phyloP scores from a whole-genome alignment of 352 stramenopile genomes.

The Globisporangium heterothallicum region DNA sequence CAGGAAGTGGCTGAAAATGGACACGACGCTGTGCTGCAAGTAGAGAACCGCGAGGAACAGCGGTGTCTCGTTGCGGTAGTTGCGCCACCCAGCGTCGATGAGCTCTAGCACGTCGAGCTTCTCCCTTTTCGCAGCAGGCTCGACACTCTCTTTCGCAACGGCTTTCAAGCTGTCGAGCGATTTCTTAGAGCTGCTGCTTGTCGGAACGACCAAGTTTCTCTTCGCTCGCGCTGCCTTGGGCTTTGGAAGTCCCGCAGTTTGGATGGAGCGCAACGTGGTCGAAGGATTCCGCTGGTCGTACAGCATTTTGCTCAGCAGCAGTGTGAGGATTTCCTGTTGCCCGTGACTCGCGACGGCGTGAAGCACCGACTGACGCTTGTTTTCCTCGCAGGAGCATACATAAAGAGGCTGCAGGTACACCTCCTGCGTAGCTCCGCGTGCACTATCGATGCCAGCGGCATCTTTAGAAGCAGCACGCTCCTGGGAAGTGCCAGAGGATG shows the following conservation, averaged over 20 bases:
- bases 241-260: not conserved
- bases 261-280: not conserved
- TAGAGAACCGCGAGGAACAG: conserved; percentile 59
- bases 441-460: not conserved
- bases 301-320: conserved; percentile 47
- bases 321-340: conserved; percentile 39
- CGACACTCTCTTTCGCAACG: not conserved
- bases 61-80: conserved; percentile 59
- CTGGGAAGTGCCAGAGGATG: not conserved
- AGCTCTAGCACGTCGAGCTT: conserved; percentile 21
- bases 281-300: conserved; percentile 28
- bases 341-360: conserved; percentile 54
- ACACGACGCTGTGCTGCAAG: conserved; percentile 39
- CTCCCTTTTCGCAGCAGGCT: not conserved
- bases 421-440: conserved; percentile 1
- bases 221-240: not conserved
- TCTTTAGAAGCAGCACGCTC: no score
- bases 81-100: conserved; percentile 46
- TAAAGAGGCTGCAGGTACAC: conserved; percentile 41
- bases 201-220: conserved; percentile 13
- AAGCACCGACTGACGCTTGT: conserved; percentile 60
- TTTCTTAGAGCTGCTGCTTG: conserved; percentile 8
- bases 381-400: conserved; percentile 57
- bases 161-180: not conserved
- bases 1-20: conserved; percentile 29